These are phyloP conservation scores for Alternaria longipes DNA, from an alignment of 2,329 filamentous ascomycete genomes.

Conservation along the genomic window DNA sequence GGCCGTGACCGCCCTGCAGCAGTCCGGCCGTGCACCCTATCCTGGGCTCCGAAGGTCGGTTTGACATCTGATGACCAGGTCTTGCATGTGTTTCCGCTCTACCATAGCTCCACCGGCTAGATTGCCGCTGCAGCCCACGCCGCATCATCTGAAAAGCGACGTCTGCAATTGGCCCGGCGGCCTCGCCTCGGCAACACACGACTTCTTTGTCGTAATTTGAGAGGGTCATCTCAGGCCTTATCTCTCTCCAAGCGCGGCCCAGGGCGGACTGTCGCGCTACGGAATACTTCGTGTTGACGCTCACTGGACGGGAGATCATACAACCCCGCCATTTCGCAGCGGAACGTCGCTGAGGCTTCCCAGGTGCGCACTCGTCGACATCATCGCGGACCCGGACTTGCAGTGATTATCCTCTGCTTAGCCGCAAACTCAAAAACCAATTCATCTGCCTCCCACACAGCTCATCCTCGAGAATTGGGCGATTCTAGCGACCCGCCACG, in stretches of 20 bases:
- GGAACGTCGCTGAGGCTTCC: conserved; percentile 25
- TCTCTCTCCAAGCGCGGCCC: conserved; percentile 33
- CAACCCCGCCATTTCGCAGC: conserved; percentile 36
- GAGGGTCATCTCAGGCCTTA: conserved; percentile 47
- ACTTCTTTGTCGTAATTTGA: conserved; percentile 47
- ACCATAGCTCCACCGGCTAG: conserved; percentile 38
- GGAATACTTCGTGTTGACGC: conserved; percentile 13
- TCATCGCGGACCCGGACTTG: conserved; percentile 19
- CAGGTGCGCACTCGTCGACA: conserved; percentile 31
- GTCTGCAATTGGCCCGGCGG: conserved; percentile 40
- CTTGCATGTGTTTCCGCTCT: conserved; percentile 41
- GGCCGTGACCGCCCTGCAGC: conserved; percentile 35
- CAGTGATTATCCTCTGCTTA: conserved; percentile 14
- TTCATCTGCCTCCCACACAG: conserved; percentile 10
- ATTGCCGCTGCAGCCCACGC: conserved; percentile 46
- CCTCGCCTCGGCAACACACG: conserved; percentile 26
- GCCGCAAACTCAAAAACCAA: conserved; percentile 12
- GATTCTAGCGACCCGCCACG: conserved; percentile 24
- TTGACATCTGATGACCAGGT: conserved; percentile 37
- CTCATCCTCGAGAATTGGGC: conserved; percentile 9
- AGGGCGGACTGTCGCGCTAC: conserved; percentile 32
- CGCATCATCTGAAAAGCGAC: conserved; percentile 33
- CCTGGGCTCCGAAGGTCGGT: conserved; percentile 41
- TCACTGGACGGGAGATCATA: conserved; percentile 40
- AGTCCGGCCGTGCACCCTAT: conserved; percentile 33